These are phyloP conservation scores for Fusarium sp. DNA, from an alignment of 2,329 filamentous ascomycete genomes.

Conservation along the genomic window DNA sequence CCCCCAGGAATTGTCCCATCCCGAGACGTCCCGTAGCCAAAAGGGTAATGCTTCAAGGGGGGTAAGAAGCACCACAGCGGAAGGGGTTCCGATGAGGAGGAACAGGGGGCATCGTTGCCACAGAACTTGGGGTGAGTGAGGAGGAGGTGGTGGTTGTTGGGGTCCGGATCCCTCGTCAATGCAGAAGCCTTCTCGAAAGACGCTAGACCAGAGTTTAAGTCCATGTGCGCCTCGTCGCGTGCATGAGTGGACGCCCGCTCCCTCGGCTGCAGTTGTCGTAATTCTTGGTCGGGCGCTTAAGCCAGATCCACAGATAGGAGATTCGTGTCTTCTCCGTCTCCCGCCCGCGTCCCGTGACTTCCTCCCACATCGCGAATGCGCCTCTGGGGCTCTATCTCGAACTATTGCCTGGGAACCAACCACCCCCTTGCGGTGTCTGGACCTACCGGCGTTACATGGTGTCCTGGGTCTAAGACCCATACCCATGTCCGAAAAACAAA, in stretches of 20 bases:
- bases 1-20: constrained; percentile 4
- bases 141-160: constrained; percentile 10
- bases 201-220: neutral
- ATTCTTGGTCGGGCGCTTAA: neutral
- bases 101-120: neutral
- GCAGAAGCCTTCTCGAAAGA: constrained; percentile 19
- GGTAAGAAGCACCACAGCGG: neutral
- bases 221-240: neutral
- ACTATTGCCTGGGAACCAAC: neutral
- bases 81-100: neutral
- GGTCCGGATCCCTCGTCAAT: neutral
- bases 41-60: neutral
- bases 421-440: neutral
- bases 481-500: too few species aligned
- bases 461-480: neutral
- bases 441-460: constrained; percentile 8
- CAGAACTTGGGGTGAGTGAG: constrained; percentile 5
- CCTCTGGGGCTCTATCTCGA: neutral
- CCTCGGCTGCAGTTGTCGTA: neutral
- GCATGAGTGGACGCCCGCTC: neutral
- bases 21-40: constrained; percentile 33
- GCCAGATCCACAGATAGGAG: neutral
- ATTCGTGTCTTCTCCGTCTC: neutral
- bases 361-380: neutral
- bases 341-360: neutral